These are phyloP conservation scores for Dentipellis fragilis DNA, from an alignment of 768 basidiomycete species.

Conservation along the genomic window DNA sequence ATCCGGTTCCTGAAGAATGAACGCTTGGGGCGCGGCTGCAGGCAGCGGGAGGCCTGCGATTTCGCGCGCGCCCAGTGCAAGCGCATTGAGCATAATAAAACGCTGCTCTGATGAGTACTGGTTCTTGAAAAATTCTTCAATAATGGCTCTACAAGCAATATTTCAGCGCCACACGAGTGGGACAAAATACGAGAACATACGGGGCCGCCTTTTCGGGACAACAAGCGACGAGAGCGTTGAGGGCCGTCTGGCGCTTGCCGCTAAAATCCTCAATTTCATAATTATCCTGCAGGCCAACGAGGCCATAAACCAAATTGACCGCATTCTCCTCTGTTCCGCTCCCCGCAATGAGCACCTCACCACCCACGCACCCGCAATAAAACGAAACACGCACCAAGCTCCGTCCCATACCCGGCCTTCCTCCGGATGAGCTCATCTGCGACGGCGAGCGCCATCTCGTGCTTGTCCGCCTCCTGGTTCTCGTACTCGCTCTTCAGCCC, in stretches of 20 bases:
- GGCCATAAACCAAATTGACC: constrained; percentile 63
- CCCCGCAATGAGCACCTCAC: neutral
- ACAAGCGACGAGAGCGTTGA: constrained; percentile 74
- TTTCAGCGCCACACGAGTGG: neutral
- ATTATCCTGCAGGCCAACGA: constrained; percentile 71
- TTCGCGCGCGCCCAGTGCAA: constrained; percentile 82
- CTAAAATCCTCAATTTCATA: constrained; percentile 79
- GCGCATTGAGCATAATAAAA: constrained; percentile 73
- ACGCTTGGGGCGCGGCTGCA: constrained; percentile 16
- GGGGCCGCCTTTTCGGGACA: constrained; percentile 70
- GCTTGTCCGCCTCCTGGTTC: constrained; percentile 57
- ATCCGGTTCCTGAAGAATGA: constrained; percentile 25
- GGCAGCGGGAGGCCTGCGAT: constrained; percentile 42
- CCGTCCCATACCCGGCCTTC: constrained; percentile 78
- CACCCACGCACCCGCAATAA: neutral
- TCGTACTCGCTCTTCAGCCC: constrained; percentile 41
- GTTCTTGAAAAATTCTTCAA: constrained; percentile 90
- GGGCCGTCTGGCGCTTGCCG: constrained; percentile 58
- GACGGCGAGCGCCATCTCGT: constrained; percentile 70
- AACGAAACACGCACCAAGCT: constrained; percentile 54
- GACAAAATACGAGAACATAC: constrained; percentile 37
- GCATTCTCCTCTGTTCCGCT: constrained; percentile 75
- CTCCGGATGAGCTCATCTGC: constrained; percentile 80
- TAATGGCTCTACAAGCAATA: constrained; percentile 45
- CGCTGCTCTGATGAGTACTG: constrained; percentile 88